Percentiles rank a stretch among this genome's conserved stretches.
These are phyloP conservation scores for Fagus sylvatica DNA, from an alignment of 306 rosid species.

Conservation along the genomic window DNA sequence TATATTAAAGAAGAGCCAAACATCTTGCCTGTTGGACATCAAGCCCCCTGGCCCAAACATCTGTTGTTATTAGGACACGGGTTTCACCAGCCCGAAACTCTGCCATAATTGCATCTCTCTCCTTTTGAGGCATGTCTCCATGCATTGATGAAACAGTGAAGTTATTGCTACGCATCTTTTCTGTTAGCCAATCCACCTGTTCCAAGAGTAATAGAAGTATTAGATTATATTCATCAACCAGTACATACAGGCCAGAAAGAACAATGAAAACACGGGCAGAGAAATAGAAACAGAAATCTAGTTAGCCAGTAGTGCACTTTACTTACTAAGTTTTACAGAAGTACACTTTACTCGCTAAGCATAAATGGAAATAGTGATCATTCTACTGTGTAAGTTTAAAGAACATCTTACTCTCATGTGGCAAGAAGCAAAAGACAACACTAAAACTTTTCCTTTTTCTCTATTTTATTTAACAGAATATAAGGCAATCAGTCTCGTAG, in stretches of 20 bases:
- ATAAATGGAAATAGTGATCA: background rate
- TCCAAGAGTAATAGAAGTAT: conserved; percentile 16
- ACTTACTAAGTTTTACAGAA: too few relatives aligned
- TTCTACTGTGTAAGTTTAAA: background rate
- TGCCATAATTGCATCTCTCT: conserved; percentile 93
- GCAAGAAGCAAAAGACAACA: background rate
- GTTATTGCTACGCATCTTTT: conserved; percentile 93
- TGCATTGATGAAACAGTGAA: conserved; percentile 97
- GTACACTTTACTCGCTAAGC: background rate
- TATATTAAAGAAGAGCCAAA: background rate
- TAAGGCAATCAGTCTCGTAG: background rate
- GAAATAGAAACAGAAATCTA: background rate
- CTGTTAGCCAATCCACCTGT: conserved; percentile 98
- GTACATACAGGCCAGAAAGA: background rate
- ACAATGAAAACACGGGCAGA: conserved; percentile 1
- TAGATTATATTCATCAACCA: background rate
- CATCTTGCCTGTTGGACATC: conserved; percentile 97
- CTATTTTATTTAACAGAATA: background rate
- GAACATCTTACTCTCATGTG: background rate
- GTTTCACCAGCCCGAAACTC: conserved; percentile 90
- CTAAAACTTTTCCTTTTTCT: background rate
- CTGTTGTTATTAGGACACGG: conserved; percentile 93
- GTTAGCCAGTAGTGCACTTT: background rate
- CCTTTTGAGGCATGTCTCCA: conserved; percentile 99
- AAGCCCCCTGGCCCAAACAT: conserved; percentile 99